Evolutionary conservation across 257 asterid genomes (phyloP).

Genomic region (Osmanthus fragrans): DNA sequence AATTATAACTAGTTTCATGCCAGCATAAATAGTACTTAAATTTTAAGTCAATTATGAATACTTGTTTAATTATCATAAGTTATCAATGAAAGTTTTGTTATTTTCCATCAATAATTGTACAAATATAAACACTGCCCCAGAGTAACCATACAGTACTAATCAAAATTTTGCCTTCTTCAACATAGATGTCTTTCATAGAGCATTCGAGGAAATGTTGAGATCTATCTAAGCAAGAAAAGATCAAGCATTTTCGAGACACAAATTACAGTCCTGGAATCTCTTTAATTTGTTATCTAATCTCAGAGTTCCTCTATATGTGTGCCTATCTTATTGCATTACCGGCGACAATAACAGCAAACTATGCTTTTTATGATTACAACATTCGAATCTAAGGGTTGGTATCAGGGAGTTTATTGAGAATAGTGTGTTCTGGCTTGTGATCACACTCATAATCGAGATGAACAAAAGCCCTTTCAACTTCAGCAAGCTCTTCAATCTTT

Average conservation of each 20-base stretch:
- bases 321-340: too few species aligned
- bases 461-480: slow-evolving; percentile 80
- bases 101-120: too few species aligned
- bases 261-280: background rate
- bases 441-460: slow-evolving; percentile 82
- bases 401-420: slow-evolving; percentile 63
- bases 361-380: background rate
- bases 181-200: background rate
- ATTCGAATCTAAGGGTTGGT: slow-evolving; percentile 32
- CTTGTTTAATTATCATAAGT: too few species aligned
- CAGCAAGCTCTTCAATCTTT: slow-evolving; percentile 69
- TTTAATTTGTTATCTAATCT: too few species aligned
- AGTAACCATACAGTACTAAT: background rate
- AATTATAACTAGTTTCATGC: too few species aligned
- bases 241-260: background rate
- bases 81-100: too few species aligned
- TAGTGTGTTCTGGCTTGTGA: slow-evolving; percentile 78
- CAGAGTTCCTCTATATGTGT: too few species aligned
- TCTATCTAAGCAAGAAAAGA: background rate
- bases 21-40: too few species aligned
- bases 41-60: too few species aligned
- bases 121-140: too few species aligned
- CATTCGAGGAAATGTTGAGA: background rate
- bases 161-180: background rate
- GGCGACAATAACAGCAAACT: background rate